phyloP scores from a whole-genome alignment of 345 rosid species.

The Hirschfeldia incana region DNA sequence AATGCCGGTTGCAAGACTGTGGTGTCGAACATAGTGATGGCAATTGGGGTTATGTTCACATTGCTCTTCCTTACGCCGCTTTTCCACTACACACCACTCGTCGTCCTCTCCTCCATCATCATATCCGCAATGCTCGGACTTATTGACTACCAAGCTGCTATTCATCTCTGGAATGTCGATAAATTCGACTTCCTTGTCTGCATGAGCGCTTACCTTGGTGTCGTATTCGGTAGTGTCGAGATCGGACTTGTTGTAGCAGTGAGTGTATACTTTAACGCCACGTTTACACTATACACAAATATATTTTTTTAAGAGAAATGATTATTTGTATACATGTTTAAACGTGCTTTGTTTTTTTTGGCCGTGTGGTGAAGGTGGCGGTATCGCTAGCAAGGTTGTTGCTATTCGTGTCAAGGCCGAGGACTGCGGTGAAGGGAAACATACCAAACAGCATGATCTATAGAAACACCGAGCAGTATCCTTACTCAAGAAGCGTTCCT shows the following conservation, averaged over 20 bases:
- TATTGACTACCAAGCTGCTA: constrained; percentile 78
- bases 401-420: constrained; percentile 80
- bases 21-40: constrained; percentile 91
- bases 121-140: constrained; percentile 90
- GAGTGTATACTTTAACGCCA: constrained; percentile 20
- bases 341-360: not conserved
- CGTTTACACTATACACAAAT: not conserved
- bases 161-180: constrained; percentile 83
- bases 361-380: constrained; percentile 47
- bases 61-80: constrained; percentile 79
- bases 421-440: constrained; percentile 66
- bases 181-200: constrained; percentile 86
- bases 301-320: not conserved
- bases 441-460: constrained; percentile 76
- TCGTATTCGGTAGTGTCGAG: constrained; percentile 82
- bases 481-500: constrained; percentile 55
- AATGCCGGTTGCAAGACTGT: constrained; percentile 93
- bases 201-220: constrained; percentile 77
- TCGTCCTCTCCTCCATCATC: constrained; percentile 83
- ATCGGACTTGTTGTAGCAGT: constrained; percentile 75
- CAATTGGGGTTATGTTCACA: constrained; percentile 80
- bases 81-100: constrained; percentile 91
- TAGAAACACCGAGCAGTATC: constrained; percentile 82
- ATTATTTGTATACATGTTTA: not conserved
- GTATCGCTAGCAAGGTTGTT: constrained; percentile 73